Conservation (phyloP, 179 eudicot species). For the Silene noctiflora region DNA sequence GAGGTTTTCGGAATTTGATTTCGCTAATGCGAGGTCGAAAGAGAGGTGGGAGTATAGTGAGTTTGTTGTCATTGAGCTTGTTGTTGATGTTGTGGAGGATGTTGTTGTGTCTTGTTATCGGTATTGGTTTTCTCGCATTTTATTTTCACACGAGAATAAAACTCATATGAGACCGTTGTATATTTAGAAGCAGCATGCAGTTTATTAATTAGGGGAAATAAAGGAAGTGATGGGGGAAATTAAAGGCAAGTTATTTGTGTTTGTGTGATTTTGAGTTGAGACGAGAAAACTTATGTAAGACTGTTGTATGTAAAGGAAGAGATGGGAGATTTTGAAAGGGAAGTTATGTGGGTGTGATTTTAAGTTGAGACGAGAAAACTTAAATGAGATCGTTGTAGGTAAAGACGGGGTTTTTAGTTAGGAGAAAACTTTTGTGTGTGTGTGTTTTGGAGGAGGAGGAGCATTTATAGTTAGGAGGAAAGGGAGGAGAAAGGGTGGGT, state of each 20-base stretch:
- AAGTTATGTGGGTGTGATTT: too few relatives aligned
- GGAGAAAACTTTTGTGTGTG: too few relatives aligned
- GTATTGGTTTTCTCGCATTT: conserved; percentile 12
- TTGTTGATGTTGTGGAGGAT: background rate
- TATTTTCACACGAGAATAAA: background rate
- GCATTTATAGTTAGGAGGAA: conserved; percentile 15
- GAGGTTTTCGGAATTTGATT: conserved; percentile 16
- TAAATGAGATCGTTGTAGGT: too few relatives aligned
- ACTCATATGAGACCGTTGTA: background rate
- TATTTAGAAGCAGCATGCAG: too few relatives aligned
- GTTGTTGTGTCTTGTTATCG: background rate
- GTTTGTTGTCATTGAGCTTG: conserved; percentile 10
- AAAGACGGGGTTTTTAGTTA: too few relatives aligned
- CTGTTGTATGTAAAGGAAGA: too few relatives aligned
- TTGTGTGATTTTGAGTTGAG: too few relatives aligned
- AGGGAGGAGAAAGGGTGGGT: conserved; percentile 16
- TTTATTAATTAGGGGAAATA: background rate
- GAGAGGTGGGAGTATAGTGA: conserved; percentile 1
- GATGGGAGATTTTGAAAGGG: too few relatives aligned
- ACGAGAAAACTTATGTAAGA: too few relatives aligned
- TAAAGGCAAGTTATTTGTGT: too few relatives aligned
- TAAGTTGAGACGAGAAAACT: too few relatives aligned
- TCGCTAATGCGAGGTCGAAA: background rate
- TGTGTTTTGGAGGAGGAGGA: background rate
- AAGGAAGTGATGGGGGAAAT: background rate